phyloP scores from a whole-genome alignment of 2,329 filamentous ascomycete genomes.

The Chaetomium globosum region DNA sequence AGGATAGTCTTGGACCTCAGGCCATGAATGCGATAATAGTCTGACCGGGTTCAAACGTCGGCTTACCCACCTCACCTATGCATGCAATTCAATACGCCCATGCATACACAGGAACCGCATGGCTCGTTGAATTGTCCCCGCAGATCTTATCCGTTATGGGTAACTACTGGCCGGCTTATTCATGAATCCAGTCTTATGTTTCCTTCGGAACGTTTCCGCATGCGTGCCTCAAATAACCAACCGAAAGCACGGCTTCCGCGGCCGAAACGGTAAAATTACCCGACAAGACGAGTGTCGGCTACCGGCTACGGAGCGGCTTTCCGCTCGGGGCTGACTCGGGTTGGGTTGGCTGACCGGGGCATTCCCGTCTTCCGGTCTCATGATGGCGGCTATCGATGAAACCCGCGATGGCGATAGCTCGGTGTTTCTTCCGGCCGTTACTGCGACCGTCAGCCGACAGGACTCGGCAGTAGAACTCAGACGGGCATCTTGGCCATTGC shows the following conservation, averaged over 20 bases:
- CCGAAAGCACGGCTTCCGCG: neutral
- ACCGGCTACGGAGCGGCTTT: neutral
- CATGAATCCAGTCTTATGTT: neutral
- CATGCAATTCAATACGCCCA: neutral
- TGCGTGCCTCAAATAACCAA: neutral
- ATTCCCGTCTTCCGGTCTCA: neutral
- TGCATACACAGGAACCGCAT: neutral
- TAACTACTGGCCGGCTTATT: neutral
- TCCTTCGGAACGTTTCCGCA: neutral
- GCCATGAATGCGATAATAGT: too few relatives aligned
- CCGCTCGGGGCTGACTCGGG: too few relatives aligned
- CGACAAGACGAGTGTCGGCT: neutral
- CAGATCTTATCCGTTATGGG: neutral
- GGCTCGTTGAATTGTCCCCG: neutral
- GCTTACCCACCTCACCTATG: neutral
- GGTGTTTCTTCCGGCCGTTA: neutral
- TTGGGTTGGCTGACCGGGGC: neutral
- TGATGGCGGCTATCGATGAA: neutral
- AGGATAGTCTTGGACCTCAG: neutral
- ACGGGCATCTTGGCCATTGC: neutral
- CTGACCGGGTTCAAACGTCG: too few relatives aligned
- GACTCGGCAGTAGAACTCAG: neutral
- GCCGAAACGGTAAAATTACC: slow-evolving; percentile 1
- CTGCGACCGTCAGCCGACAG: neutral
- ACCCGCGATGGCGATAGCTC: neutral